Conservation (phyloP, 441 rosid genomes). For the Bruguiera hainesii region DNA sequence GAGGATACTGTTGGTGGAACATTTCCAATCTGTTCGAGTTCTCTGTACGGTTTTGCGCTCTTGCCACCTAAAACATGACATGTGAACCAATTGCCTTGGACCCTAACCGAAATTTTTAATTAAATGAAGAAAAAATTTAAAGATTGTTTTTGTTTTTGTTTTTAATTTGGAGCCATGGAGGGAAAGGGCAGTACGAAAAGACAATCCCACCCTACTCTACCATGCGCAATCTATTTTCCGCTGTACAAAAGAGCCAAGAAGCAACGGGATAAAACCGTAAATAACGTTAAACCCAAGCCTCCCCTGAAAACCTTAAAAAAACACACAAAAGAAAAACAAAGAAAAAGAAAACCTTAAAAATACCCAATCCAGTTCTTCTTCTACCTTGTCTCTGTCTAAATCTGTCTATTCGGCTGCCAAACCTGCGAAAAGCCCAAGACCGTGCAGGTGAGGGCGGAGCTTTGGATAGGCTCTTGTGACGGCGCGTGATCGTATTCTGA, state of each 20-base stretch:
- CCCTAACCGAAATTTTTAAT: too few species aligned
- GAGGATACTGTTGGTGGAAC: too few species aligned
- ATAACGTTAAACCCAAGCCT: constrained; percentile 6
- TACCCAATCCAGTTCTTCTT: constrained; percentile 3
- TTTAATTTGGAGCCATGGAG: constrained; percentile 31
- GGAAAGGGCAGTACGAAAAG: constrained; percentile 33
- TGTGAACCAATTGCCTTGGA: too few species aligned
- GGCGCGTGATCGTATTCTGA: constrained; percentile 10
- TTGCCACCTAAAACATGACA: too few species aligned
- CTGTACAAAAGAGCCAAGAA: too few species aligned
- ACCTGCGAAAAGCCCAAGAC: constrained; percentile 24
- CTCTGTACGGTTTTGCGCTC: too few species aligned
- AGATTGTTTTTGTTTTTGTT: neutral
- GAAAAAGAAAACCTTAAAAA: constrained; percentile 3
- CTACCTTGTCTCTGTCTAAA: constrained; percentile 17
- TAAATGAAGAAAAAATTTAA: neutral
- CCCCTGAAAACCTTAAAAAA: constrained; percentile 15
- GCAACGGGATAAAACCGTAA: constrained; percentile 1
- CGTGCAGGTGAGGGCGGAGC: constrained; percentile 16
- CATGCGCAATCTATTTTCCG: too few species aligned
- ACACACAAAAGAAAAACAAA: too few species aligned
- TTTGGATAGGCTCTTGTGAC: constrained; percentile 2
- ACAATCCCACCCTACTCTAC: constrained; percentile 31
- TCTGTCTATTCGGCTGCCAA: constrained; percentile 7
- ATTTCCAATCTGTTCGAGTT: too few species aligned